Base-by-base conservation (phyloP, 306 rosid genomes). In the Dalbergia oliveri region DNA sequence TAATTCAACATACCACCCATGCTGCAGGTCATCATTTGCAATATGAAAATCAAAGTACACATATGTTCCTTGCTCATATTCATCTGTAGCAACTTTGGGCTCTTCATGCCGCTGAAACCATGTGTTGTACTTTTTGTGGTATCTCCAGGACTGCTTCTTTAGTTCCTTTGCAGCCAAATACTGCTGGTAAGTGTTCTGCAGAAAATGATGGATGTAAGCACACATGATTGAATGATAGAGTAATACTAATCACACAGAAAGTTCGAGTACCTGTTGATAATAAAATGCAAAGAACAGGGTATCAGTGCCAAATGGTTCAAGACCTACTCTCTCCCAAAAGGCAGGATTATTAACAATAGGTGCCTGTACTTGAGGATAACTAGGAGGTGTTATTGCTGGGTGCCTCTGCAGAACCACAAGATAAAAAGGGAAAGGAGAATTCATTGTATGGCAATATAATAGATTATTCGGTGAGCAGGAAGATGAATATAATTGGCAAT, bases 31-130 rank as follows among this genome's bases (percentile, higher is more conserved):
- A 76, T 95, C 99, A 61, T 87, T 91, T 72, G 92, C 92, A 72
- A 91, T 84, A 81, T 93, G 97, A 84, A 95, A 93, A 83, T 95
- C 99, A 60, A 95, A 95, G 91, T 95, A 95, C 19, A 93, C 97
- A 49, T 93, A 95, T 14, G 99, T 93, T 72, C 99, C 99, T 78
- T 90, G 96, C 89, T 95, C 99, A 86, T 67, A 95, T 76, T 95
- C 99, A 88, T 95, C 99, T 0, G 99, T 95, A 60, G 99, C 98
- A 79, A 95, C 93, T 93, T 93, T 93, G 72, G 99, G 98, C 84
- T 95, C 99, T 85, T 93, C 99, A 33, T 93, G 98, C 41, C 99
- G 89, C 83, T 96, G 98, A 89, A 93, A 96, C 98, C 99, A 96
- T 34, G 97, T 90, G 83, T 91, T 90, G 75, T 91, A 93, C 85